Conservation (phyloP, 441 rosid genomes). For the Euphorbia celastroides region DNA sequence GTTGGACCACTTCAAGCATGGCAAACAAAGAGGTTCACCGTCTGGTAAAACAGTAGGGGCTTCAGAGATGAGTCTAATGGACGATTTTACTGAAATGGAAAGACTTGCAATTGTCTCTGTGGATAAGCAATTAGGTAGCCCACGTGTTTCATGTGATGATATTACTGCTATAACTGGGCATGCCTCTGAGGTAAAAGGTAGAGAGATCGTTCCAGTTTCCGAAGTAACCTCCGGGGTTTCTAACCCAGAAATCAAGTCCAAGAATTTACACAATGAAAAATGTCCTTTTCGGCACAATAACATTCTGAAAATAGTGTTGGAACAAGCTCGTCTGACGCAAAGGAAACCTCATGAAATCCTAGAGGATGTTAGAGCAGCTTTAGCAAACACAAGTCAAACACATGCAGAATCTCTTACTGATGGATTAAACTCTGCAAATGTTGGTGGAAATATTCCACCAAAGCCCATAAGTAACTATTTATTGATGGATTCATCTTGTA, state of each 20-base stretch:
- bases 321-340: slow-evolving; percentile 37
- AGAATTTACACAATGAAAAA: slow-evolving; percentile 14
- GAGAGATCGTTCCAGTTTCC: slow-evolving; percentile 29
- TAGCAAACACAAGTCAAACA: slow-evolving; percentile 33
- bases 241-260: slow-evolving; percentile 27
- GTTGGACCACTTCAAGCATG: slow-evolving; percentile 53
- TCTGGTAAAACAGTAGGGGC: slow-evolving; percentile 41
- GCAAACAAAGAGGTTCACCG: slow-evolving; percentile 36
- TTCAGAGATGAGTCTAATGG: slow-evolving; percentile 67
- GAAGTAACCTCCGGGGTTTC: slow-evolving; percentile 23
- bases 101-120: slow-evolving; percentile 62
- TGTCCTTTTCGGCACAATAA: slow-evolving; percentile 50
- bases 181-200: slow-evolving; percentile 21
- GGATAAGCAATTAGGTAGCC: slow-evolving; percentile 39
- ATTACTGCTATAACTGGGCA: slow-evolving; percentile 20
- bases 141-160: slow-evolving; percentile 31
- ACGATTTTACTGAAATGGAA: slow-evolving; percentile 88
- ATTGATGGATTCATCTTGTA: slow-evolving; percentile 22
- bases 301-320: slow-evolving; percentile 42
- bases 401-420: slow-evolving; percentile 13
- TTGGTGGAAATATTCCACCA: slow-evolving; percentile 28
- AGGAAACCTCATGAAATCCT: slow-evolving; percentile 45
- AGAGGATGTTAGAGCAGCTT: slow-evolving; percentile 56
- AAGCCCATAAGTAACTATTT: slow-evolving; percentile 26
- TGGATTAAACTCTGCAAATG: slow-evolving; percentile 15